Evolutionary conservation across 1,284 basidiomycete species (phyloP).

Genomic region (Cryptococcus maquisensis): DNA sequence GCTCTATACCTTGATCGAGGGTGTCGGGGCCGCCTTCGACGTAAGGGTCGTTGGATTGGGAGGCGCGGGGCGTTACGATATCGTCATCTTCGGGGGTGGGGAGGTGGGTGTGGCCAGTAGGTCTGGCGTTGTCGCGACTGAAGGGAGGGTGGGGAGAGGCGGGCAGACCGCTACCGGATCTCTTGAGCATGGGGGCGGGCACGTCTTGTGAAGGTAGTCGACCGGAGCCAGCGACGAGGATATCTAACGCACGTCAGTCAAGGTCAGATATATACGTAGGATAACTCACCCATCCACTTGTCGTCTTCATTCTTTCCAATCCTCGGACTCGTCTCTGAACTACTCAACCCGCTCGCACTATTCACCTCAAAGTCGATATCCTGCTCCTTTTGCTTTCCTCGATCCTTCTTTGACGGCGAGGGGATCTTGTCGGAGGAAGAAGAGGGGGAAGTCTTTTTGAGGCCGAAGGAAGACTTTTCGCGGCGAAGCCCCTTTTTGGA

Average conservation of each 20-base stretch:
- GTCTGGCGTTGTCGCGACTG: background rate
- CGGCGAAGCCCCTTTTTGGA: conserved; percentile 22
- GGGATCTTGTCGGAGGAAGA: too few relatives aligned
- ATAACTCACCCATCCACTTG: conserved; percentile 46
- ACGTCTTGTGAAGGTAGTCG: conserved; percentile 61
- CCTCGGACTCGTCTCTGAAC: conserved; percentile 45
- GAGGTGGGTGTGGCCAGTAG: background rate
- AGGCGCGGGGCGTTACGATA: background rate
- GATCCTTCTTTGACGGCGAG: conserved; percentile 16
- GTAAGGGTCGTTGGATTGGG: background rate
- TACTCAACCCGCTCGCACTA: conserved; percentile 34
- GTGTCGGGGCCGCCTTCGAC: background rate
- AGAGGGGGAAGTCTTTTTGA: too few relatives aligned
- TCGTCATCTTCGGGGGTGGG: background rate
- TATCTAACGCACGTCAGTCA: conserved; percentile 57
- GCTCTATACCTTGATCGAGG: background rate
- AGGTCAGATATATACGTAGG: background rate
- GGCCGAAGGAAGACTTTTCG: background rate
- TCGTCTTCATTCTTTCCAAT: conserved; percentile 40
- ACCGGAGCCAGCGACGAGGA: conserved; percentile 64
- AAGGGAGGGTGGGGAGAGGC: conserved; percentile 19
- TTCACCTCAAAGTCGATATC: conserved; percentile 44
- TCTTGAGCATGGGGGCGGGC: conserved; percentile 1
- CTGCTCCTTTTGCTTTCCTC: conserved; percentile 46
- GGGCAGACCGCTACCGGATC: conserved; percentile 6